Evolutionary conservation across 192 early-diverging fungal species (phyloP), one percentile per base, ranked within the genome.

Genomic region (Umbelopsis sp.): DNA sequence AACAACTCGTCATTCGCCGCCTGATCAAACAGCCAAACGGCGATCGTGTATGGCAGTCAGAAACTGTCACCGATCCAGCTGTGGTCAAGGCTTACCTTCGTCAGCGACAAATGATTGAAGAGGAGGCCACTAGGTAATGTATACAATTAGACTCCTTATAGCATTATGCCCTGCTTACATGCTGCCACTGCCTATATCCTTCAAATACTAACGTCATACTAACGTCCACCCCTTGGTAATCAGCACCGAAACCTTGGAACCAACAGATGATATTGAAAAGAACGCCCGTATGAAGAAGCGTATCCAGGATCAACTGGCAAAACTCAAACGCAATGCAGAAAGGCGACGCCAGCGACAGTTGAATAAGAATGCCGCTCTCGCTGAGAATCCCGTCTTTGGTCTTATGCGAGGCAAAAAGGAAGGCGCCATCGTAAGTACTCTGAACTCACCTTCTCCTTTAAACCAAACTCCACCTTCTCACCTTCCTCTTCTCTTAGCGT

Each of bases 71-170:
- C 8, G 95, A 97, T 70, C 81, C 84, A 24, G 84, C 90, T 3
- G 93, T 98, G 1, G 92, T 97, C 41, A 95, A 96, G 71, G 92
- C 93, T 21, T 98, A 98, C 68, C 78, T 97, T 69, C 84, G 93
- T 12, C 93, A 98, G 51, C 83, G 93, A 6, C 86, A 88, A 45
- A 76, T 94, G 66, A 94, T 96, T 73, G 94, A 97, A 73, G 89
- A 87, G 68, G 80, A 85, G 43, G 71, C 75, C 4, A 71, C 67
- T 38, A 82, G 71, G 84, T 83, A 79, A 17, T 2, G 43, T 49
- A 1, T 4, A n/a, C n/a, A n/a, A n/a, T n/a, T n/a, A n/a, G n/a
- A n/a, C n/a, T n/a, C n/a, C n/a, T n/a, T n/a, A n/a, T n/a, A n/a
- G n/a, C n/a, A n/a, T n/a, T n/a, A n/a, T n/a, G n/a, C n/a, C n/a